A percentile compares a stretch with the other conserved stretches of the same genome.
Evolutionary conservation across 2,329 filamentous ascomycete genomes (phyloP).

Genomic region (Parascedosporium putredinis): DNA sequence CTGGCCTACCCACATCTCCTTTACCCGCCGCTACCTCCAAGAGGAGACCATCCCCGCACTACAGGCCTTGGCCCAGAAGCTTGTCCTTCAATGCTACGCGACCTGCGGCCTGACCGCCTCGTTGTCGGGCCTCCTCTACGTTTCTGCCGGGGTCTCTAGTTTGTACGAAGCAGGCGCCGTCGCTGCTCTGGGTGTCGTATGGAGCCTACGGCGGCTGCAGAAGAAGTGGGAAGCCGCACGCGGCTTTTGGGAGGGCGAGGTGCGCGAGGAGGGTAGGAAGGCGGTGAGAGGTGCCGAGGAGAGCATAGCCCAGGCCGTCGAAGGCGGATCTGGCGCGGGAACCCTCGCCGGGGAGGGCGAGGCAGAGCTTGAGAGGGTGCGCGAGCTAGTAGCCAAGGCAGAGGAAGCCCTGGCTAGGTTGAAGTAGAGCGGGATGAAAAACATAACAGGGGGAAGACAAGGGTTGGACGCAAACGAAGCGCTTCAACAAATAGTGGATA

Average conservation of each 20-base stretch:
- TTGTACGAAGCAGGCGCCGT: conserved; percentile 53
- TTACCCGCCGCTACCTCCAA: conserved; percentile 56
- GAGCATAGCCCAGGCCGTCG: conserved; percentile 38
- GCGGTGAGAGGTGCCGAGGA: conserved; percentile 46
- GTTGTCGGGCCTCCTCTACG: conserved; percentile 45
- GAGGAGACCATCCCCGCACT: conserved; percentile 58
- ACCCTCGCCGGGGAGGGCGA: conserved; percentile 14
- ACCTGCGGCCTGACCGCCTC: conserved; percentile 54
- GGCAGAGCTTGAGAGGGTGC: conserved; percentile 28
- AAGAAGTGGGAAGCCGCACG: conserved; percentile 52
- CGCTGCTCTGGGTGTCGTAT: conserved; percentile 49
- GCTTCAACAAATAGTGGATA: too few relatives aligned
- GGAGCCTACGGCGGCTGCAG: conserved; percentile 50
- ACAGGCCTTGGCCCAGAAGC: conserved; percentile 61
- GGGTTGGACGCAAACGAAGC: too few relatives aligned
- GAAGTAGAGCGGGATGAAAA: conserved; percentile 22
- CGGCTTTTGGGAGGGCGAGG: conserved; percentile 53
- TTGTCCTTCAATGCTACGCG: conserved; percentile 65
- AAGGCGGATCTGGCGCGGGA: conserved; percentile 17
- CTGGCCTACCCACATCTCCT: conserved; percentile 68
- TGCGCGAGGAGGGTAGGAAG: conserved; percentile 56
- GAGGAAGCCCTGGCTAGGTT: conserved; percentile 36
- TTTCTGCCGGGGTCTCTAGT: conserved; percentile 40
- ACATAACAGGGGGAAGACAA: neutral
- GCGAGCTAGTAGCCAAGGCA: conserved; percentile 36